Conservation (phyloP, 163 green algal species). For the Chlamydomonas reinhardtii region DNA sequence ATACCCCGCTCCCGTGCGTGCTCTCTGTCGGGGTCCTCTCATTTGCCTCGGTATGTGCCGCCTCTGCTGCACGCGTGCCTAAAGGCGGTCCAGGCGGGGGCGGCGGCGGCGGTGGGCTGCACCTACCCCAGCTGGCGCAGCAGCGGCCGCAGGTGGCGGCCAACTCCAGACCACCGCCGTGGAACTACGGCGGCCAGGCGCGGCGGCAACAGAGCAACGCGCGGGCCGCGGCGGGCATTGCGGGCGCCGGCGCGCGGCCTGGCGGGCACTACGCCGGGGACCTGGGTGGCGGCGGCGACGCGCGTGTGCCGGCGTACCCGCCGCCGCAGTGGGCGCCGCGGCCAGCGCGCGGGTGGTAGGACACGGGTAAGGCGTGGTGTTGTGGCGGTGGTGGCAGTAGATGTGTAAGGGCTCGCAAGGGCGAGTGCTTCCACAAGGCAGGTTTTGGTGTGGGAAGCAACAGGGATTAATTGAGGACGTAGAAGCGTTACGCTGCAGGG, state of each 20-base stretch:
- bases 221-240: background rate
- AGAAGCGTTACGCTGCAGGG: no score
- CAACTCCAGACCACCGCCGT: constrained; percentile 25
- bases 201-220: background rate
- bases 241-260: no score
- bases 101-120: background rate
- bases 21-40: no score
- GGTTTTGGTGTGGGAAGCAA: no score
- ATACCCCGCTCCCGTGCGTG: no score
- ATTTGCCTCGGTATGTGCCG: background rate
- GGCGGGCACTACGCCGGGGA: constrained; percentile 4
- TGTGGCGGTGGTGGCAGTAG: no score
- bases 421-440: no score
- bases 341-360: constrained; percentile 26
- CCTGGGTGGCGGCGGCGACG: background rate
- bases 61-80: background rate
- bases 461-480: no score
- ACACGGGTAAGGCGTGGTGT: no score
- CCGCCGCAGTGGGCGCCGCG: constrained; percentile 46
- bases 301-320: constrained; percentile 35
- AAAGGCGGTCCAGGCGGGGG: background rate
- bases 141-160: background rate
- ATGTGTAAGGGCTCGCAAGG: no score
- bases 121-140: background rate
- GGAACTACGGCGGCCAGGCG: constrained; percentile 52